Base-by-base conservation (phyloP, 2,329 filamentous ascomycete species). In the Trichoderma gracile region DNA sequence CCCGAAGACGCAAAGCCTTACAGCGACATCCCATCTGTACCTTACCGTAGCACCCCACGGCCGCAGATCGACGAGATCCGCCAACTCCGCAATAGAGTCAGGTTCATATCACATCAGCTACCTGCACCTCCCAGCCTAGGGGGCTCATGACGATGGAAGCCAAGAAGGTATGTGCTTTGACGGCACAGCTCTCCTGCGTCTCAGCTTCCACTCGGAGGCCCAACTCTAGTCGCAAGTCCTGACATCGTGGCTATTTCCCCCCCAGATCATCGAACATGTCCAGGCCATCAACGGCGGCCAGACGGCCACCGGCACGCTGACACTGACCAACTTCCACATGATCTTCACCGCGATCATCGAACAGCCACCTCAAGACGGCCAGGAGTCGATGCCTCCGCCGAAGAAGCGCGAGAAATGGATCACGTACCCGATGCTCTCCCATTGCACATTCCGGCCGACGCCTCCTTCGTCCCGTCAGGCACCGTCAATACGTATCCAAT, bases 341-440 rank as follows among this genome's bases (percentile, higher is more conserved):
- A 78, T 85, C 62, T 85, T 85, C 71, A 81, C 76, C 68, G 81
- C 76, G 47, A 81, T 78, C 47, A 73, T 72, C 55, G 77, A 73
- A 53, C 74, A 73, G 68, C 71, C 69, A 63, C 65, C 54, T 10
- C 66, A 54, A 58, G 62, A 72, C 17, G 38, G 70, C 14, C 57
- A 67, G 14, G 68, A 72, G 12, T 57, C 68, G n/a, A 64, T 67
- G 19, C 33, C 69, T 15, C 72, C 74, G 14, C 73, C 75, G 5
- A 78, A 74, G 67, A 71, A 72, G 57, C 78, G 88, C 74, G 91
- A 97, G 77, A 86, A 91, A 73, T 99, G 94, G 91, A 92, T 98
- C 63, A 93, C 95, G 17, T 99, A 93, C 77, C 93, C 94, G 25
- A 93, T 98, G 78, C 92, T 99, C 72, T 86, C 86, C 46, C 86